Evolutionary conservation across 1,284 basidiomycete genomes (phyloP).

Genomic region (Ustilago trichophora): DNA sequence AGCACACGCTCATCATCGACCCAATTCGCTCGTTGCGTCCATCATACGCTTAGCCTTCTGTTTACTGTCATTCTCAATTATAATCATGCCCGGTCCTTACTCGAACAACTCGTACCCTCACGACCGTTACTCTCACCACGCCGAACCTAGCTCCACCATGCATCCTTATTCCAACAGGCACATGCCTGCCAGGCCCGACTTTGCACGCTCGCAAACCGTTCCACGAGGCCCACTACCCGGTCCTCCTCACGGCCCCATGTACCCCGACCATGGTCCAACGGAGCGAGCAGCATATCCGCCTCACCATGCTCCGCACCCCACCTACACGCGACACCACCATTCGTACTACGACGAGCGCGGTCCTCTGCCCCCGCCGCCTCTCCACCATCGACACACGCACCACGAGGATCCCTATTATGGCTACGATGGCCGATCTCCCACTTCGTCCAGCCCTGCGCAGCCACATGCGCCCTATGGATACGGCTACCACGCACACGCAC

Average conservation of each 20-base stretch:
- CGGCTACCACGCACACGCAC: constrained; percentile 17
- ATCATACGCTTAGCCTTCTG: neutral
- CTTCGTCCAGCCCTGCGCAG: constrained; percentile 12
- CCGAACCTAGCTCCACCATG: constrained; percentile 14
- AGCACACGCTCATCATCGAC: neutral
- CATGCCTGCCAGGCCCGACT: constrained; percentile 24
- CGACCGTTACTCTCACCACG: constrained; percentile 25
- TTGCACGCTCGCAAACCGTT: constrained; percentile 33
- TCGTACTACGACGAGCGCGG: constrained; percentile 48
- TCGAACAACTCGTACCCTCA: constrained; percentile 14
- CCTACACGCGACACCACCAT: constrained; percentile 36
- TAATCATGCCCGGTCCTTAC: constrained; percentile 23
- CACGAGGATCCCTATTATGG: constrained; percentile 24
- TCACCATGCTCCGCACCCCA: constrained; percentile 24
- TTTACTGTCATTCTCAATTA: too few relatives aligned
- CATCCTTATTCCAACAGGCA: constrained; percentile 19
- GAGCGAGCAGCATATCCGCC: constrained; percentile 30
- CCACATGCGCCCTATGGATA: constrained; percentile 15
- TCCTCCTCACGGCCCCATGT: constrained; percentile 37
- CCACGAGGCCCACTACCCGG: constrained; percentile 27
- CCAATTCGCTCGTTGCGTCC: neutral
- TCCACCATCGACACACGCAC: constrained; percentile 29
- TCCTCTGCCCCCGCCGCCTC: constrained; percentile 33
- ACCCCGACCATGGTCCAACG: constrained; percentile 19
- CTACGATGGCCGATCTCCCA: constrained; percentile 20